A percentile compares a stretch with the other conserved stretches of the same genome.
Conservation (phyloP, 2,329 filamentous ascomycete genomes). For the Uncinocarpus reesii region DNA sequence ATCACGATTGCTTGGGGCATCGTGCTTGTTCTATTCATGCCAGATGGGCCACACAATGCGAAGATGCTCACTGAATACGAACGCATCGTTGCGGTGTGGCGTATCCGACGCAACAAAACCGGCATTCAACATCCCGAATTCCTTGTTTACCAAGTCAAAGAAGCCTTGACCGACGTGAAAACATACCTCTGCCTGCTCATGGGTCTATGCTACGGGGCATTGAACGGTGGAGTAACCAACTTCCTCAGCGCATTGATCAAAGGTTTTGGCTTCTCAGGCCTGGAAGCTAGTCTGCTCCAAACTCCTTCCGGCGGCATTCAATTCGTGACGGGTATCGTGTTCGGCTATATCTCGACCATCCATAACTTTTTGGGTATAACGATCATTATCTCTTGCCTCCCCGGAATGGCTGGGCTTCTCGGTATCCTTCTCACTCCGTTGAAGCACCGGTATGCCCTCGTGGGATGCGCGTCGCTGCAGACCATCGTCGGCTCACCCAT, state of each 20-base stretch:
- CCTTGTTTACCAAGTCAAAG: constrained; percentile 36
- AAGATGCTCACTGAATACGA: constrained; percentile 33
- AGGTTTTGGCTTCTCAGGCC: constrained; percentile 46
- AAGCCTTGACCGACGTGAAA: constrained; percentile 24
- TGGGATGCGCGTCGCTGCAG: background rate
- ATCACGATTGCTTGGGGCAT: constrained; percentile 46
- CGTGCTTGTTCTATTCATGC: constrained; percentile 32
- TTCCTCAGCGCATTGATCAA: constrained; percentile 51
- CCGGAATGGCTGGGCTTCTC: background rate
- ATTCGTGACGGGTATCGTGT: background rate
- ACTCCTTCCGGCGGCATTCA: background rate
- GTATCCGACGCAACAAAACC: constrained; percentile 23
- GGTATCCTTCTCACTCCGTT: background rate
- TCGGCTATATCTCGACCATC: background rate
- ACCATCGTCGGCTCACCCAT: background rate
- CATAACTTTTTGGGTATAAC: background rate
- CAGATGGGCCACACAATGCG: constrained; percentile 35
- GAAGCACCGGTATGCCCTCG: background rate
- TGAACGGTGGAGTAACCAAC: constrained; percentile 50
- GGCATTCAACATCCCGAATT: constrained; percentile 35
- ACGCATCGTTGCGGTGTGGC: constrained; percentile 21
- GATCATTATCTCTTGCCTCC: background rate
- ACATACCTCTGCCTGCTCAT: constrained; percentile 34
- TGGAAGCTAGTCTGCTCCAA: constrained; percentile 41
- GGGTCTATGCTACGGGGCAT: constrained; percentile 31